Percentiles rank a stretch among this genome's conserved stretches.
Evolutionary conservation across 345 rosid genomes (phyloP).

Genomic region (Atalantia buxifolia): DNA sequence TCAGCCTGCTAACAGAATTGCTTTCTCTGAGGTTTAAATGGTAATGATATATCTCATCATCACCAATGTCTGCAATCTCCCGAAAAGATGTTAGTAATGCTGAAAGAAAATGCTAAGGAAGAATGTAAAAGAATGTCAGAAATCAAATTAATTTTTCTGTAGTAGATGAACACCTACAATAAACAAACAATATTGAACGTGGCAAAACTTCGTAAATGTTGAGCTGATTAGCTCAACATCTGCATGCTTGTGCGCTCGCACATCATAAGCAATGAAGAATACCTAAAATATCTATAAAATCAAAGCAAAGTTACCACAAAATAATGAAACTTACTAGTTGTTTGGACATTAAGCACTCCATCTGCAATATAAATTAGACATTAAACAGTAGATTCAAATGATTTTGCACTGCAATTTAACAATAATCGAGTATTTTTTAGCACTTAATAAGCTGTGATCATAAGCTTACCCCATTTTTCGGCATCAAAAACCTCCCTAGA

Average conservation of each 20-base stretch:
- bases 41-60: slow-evolving; percentile 52
- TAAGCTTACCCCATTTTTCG: slow-evolving; percentile 53
- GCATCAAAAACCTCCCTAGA: slow-evolving; percentile 22
- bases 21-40: slow-evolving; percentile 55
- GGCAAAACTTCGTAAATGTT: not conserved
- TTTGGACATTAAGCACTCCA: slow-evolving; percentile 66
- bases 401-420: not conserved
- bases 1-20: slow-evolving; percentile 34
- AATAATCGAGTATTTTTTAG: not conserved
- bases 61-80: slow-evolving; percentile 49
- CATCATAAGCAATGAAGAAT: not conserved
- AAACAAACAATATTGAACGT: not conserved
- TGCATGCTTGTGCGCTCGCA: not conserved
- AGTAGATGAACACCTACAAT: not conserved
- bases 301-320: not conserved
- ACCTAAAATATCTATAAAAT: not conserved
- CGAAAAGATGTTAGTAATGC: not conserved
- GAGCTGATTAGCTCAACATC: not conserved
- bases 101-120: not conserved
- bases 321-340: slow-evolving; percentile 58
- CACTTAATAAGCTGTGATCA: not conserved
- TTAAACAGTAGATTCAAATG: slow-evolving; percentile 4
- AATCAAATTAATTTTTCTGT: not conserved
- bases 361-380: slow-evolving; percentile 47
- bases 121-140: not conserved